Percentiles rank a stretch among this genome's conserved stretches.
Evolutionary conservation across 169 alveolate genomes (phyloP).

Genomic region (Perkinsus chesapeaki): DNA sequence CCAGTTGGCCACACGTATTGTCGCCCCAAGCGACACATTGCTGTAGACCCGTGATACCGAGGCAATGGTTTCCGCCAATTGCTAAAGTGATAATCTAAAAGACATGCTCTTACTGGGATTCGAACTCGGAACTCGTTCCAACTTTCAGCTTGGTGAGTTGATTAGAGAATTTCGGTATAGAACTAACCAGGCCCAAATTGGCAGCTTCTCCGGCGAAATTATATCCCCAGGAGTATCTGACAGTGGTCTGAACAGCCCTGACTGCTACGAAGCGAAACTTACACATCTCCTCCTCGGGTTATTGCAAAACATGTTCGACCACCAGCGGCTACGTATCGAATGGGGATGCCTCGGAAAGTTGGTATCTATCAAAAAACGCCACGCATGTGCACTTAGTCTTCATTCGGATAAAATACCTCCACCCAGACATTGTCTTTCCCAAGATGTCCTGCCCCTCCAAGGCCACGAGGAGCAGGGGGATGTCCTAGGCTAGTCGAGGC

Average conservation of each 20-base stretch:
- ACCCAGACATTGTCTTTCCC: not conserved
- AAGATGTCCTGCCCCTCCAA: not conserved
- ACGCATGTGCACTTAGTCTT: not conserved
- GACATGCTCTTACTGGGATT: not conserved
- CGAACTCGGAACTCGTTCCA: not conserved
- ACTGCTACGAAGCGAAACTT: too few species aligned
- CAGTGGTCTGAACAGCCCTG: too few species aligned
- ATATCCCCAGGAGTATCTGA: not conserved
- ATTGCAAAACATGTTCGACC: not conserved
- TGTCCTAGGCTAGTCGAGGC: not conserved
- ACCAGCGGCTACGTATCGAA: not conserved
- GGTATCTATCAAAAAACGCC: not conserved
- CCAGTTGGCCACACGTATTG: not conserved
- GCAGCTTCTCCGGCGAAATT: not conserved
- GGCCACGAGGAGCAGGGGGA: not conserved
- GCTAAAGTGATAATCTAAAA: not conserved
- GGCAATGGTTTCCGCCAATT: not conserved
- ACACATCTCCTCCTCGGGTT: not conserved
- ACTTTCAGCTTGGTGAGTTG: not conserved
- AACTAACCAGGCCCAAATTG: not conserved
- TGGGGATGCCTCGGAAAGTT: not conserved
- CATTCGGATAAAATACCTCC: not conserved
- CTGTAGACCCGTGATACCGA: not conserved
- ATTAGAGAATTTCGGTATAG: not conserved
- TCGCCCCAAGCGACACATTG: not conserved